These are phyloP conservation scores for Wickerhamiella slavikovae DNA, from an alignment of 805 yeast species.

Conservation along the genomic window DNA sequence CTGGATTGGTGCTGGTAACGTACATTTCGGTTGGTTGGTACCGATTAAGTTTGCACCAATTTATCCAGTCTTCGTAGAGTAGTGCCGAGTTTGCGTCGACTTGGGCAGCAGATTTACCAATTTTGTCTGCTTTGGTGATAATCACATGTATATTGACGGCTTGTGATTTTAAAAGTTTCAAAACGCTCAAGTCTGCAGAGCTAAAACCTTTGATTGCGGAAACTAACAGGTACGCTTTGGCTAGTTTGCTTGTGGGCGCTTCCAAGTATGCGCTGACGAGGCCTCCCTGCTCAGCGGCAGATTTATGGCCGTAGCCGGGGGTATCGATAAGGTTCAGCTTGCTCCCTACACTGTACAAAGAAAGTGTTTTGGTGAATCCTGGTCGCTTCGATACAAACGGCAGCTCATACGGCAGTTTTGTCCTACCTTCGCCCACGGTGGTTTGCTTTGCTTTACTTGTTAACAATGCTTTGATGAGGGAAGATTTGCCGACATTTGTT, in stretches of 20 bases:
- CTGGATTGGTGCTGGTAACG: constrained; percentile 9
- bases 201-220: constrained; percentile 41
- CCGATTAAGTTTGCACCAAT: constrained; percentile 8
- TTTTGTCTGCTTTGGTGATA: constrained; percentile 49
- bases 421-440: no score
- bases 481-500: constrained; percentile 75
- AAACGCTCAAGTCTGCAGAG: constrained; percentile 32
- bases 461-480: constrained; percentile 39
- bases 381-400: constrained; percentile 21
- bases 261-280: constrained; percentile 42
- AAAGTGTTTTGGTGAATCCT: constrained; percentile 41
- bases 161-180: constrained; percentile 26
- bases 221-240: constrained; percentile 38
- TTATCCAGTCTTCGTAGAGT: neutral
- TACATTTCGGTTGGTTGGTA: constrained; percentile 19
- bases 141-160: constrained; percentile 59
- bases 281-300: constrained; percentile 46
- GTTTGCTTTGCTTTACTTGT: constrained; percentile 14
- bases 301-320: constrained; percentile 77
- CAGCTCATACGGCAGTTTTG: constrained; percentile 24
- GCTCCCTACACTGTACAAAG: constrained; percentile 48
- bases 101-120: neutral
- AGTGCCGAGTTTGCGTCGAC: neutral
- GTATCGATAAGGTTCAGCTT: constrained; percentile 53
- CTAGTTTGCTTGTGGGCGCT: constrained; percentile 27